These are phyloP conservation scores for Aristolochia californica DNA, from an alignment of 164 flowering plant species.

Conservation along the genomic window DNA sequence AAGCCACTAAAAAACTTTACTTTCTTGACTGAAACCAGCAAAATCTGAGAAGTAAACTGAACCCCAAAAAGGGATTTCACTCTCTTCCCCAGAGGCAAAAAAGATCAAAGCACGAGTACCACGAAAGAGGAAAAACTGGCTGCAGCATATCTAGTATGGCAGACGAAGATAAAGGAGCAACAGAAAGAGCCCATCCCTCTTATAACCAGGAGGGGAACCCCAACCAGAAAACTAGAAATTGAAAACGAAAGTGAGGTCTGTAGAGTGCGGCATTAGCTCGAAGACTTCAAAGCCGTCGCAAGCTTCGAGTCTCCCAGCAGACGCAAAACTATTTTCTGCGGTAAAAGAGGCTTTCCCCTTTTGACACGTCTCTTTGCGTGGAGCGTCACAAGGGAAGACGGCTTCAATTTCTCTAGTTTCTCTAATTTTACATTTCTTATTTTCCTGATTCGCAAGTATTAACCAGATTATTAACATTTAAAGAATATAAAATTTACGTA, in stretches of 20 bases:
- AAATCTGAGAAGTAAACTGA: too few species aligned
- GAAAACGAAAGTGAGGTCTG: background rate
- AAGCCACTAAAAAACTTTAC: too few species aligned
- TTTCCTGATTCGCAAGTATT: too few species aligned
- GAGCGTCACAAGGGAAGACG: background rate
- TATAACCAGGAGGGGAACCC: background rate
- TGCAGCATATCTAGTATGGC: too few species aligned
- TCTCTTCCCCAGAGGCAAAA: too few species aligned
- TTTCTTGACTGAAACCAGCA: too few species aligned
- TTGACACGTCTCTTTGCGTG: background rate
- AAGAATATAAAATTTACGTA: too few species aligned
- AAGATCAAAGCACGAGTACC: background rate
- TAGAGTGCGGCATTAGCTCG: background rate
- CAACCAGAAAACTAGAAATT: background rate
- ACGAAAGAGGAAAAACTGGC: background rate
- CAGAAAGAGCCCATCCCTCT: background rate
- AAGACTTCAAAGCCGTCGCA: slow-evolving; percentile 2
- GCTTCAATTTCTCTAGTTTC: background rate
- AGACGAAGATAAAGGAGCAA: background rate
- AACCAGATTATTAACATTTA: too few species aligned
- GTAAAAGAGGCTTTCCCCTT: background rate
- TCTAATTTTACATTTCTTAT: too few species aligned
- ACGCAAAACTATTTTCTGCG: background rate
- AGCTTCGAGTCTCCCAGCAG: background rate
- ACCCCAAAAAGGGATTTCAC: too few species aligned